Base-by-base conservation (phyloP, 805 yeast genomes). In the Ogataea corticis region DNA sequence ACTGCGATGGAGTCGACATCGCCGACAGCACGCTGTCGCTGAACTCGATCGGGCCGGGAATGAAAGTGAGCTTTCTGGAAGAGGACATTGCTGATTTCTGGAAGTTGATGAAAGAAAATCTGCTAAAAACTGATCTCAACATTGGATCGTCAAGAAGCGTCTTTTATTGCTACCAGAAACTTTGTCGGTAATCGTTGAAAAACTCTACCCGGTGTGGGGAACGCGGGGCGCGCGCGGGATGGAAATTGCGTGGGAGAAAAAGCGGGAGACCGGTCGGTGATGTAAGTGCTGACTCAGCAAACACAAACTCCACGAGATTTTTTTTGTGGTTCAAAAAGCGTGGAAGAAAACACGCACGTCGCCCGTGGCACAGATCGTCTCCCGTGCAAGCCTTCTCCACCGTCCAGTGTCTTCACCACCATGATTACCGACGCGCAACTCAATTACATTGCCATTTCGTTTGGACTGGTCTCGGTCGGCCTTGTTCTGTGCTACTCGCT, bases 391-490 rank as follows among this genome's bases (percentile, higher is more conserved):
- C n/a, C n/a, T n/a, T n/a, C n/a, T n/a, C n/a, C n/a, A n/a, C n/a
- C n/a, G n/a, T n/a, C n/a, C n/a, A n/a, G n/a, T n/a, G 15, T 27
- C 33, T n/a, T 35, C 19, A n/a, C 13, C 33, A 48, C 19, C 38
- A 91, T 91, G 97, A 90, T 91, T 59, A 73, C 87, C 13, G 97
- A 91, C 73, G 72, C 72, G 44, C 94, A 89, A 66, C 76, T 91
- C 63, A 80, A 90, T 64, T 68, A 78, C 39, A 69, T 88, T 36
- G 95, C 87, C 41, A 75, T 87, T 37, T 66, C 80, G 11, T 83
- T 86, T 54, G 97, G 97, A 4, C 64, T 89, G 44, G 61, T 79
- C 5, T 81, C 94, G 50, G 76, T 89, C 64, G 75, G 80, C 2
- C 72, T 91, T 55, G 85, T 90, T 31, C 67, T 87, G 36, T 70